Conservation (phyloP, 2,329 filamentous ascomycete genomes). For the Canariomyces notabilis region DNA sequence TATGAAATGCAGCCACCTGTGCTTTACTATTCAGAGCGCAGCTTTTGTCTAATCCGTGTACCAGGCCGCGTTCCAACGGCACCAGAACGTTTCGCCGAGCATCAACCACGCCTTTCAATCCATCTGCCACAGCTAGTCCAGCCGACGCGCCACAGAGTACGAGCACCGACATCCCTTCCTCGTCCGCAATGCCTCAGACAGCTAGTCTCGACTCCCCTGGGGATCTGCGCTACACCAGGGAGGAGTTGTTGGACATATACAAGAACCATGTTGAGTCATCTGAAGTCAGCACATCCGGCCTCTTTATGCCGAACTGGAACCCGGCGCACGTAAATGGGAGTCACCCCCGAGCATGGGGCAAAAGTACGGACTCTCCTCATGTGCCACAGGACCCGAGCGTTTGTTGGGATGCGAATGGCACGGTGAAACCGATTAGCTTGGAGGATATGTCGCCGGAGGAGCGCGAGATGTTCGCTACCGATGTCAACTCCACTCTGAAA, state of each 20-base stretch:
- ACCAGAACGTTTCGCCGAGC: constrained; percentile 61
- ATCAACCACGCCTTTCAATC: constrained; percentile 51
- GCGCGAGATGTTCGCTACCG: constrained; percentile 68
- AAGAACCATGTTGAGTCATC: constrained; percentile 43
- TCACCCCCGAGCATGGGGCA: constrained; percentile 66
- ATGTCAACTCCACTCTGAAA: constrained; percentile 93
- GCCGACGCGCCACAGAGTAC: constrained; percentile 19
- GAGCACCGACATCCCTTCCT: constrained; percentile 15
- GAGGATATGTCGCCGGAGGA: constrained; percentile 62
- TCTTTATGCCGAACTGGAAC: constrained; percentile 76
- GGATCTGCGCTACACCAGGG: constrained; percentile 67
- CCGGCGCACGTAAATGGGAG: constrained; percentile 65
- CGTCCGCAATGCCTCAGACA: constrained; percentile 19
- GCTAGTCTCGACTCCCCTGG: constrained; percentile 34
- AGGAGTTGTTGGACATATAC: constrained; percentile 73
- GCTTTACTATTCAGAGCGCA: no score
- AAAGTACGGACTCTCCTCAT: constrained; percentile 63
- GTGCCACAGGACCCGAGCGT: constrained; percentile 77
- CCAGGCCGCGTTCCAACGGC: constrained; percentile 57
- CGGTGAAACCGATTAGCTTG: constrained; percentile 65
- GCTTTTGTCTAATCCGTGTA: constrained; percentile 14
- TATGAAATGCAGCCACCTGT: no score
- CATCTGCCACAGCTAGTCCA: constrained; percentile 20
- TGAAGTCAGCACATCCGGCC: constrained; percentile 56
- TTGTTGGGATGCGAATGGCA: constrained; percentile 78